Base-by-base conservation (phyloP, 108 stramenopile species). In the Cyclotella choctawhatcheeana region DNA sequence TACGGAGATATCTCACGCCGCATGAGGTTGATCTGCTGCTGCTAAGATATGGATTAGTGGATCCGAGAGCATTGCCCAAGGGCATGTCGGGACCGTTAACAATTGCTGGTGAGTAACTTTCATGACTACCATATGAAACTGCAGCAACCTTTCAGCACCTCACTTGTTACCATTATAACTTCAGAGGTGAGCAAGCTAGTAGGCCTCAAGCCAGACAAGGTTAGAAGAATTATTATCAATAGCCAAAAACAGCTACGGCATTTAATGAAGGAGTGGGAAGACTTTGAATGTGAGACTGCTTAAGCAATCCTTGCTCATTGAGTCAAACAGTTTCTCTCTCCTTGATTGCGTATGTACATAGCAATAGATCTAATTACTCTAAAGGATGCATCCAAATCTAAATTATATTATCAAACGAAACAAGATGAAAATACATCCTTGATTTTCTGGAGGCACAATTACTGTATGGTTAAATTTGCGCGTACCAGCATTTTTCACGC, bases 141-240 rank as follows among this genome's bases (percentile, higher is more conserved):
- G n/a, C n/a, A n/a, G n/a, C n/a, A n/a, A n/a, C n/a, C n/a, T n/a
- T n/a, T n/a, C n/a, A n/a, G n/a, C n/a, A n/a, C n/a, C n/a, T n/a
- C n/a, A n/a, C n/a, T n/a, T n/a, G n/a, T n/a, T n/a, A n/a, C n/a
- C n/a, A n/a, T n/a, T n/a, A n/a, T n/a, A 56, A 30, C 29, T 29
- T 47, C 44, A 64, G 85, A 93, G 64, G 86, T 93, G 8, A 89
- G 89, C 67, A 68, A 79, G 22, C 67, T 85, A 17, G 85, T 89
- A 10, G 88, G 87, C 44, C 63, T 88, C 32, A 93, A 89, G 44
- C 92, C 92, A 18, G 92, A 91, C 58, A 89, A 91, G 54, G 92
- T 93, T 5, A 76, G 92, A 7, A 71, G 92, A 53, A 85, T 87
- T 24, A 89, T 93, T 48, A 86, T 84, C 22, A 77, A 83, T 40